These are phyloP conservation scores for Aspergillus wentii DNA, from an alignment of 495 filamentous ascomycete species.

Conservation along the genomic window DNA sequence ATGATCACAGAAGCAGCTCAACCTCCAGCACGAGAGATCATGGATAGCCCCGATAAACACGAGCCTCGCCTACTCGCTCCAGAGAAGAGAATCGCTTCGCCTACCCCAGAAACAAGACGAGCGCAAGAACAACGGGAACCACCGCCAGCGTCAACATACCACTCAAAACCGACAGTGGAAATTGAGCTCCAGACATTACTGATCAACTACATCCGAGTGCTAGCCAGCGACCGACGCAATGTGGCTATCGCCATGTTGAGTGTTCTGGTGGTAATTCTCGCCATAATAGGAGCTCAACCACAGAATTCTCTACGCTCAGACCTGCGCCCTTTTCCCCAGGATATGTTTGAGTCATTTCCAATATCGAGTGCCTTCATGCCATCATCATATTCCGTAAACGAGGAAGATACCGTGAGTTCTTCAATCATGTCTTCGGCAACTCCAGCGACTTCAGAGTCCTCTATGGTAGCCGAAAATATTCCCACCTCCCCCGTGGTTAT, in stretches of 20 bases:
- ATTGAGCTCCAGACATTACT: slow-evolving; percentile 56
- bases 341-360: slow-evolving; percentile 4
- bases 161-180: slow-evolving; percentile 12
- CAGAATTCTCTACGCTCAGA: slow-evolving; percentile 8
- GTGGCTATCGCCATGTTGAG: slow-evolving; percentile 60
- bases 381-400: too few species aligned
- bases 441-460: too few species aligned
- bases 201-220: slow-evolving; percentile 61
- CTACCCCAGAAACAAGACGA: neutral
- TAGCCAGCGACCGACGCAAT: slow-evolving; percentile 67
- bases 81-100: slow-evolving; percentile 1
- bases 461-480: too few species aligned
- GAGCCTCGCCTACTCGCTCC: neutral
- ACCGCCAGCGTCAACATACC: slow-evolving; percentile 2
- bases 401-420: too few species aligned
- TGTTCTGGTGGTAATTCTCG: slow-evolving; percentile 53
- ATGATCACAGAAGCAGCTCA: too few species aligned
- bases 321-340: slow-evolving; percentile 12
- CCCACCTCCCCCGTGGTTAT: too few species aligned
- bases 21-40: too few species aligned
- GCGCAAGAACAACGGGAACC: slow-evolving; percentile 1
- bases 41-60: neutral
- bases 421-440: too few species aligned
- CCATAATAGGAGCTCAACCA: slow-evolving; percentile 21
- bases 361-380: too few species aligned